Conservation (phyloP, 2,329 filamentous ascomycete species). For the Hirsutella minnesotensis region DNA sequence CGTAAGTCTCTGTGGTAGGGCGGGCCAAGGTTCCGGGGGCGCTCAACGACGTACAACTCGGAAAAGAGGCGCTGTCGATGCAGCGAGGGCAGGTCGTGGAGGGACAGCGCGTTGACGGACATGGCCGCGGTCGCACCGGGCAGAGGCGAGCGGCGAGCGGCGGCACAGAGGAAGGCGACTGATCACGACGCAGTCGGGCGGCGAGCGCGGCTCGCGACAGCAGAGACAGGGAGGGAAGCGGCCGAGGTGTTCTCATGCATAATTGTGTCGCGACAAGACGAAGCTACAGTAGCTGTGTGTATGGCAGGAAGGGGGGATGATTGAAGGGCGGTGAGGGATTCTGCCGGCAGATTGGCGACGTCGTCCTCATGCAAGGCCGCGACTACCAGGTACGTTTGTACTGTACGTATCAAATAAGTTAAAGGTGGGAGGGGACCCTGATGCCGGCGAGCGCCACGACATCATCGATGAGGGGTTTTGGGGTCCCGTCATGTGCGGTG, state of each 20-base stretch:
- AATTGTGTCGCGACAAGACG: too few species aligned
- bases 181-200: too few species aligned
- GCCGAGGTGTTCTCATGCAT: too few species aligned
- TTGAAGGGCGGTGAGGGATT: conserved; percentile 10
- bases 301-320: background rate
- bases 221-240: too few species aligned
- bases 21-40: background rate
- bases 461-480: conserved; percentile 5
- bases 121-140: background rate
- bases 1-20: conserved; percentile 1
- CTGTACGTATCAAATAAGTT: too few species aligned
- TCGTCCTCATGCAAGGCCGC: too few species aligned
- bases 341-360: conserved; percentile 6
- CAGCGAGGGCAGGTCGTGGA: conserved; percentile 41
- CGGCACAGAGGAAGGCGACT: background rate
- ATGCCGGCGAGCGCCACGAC: background rate
- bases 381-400: too few species aligned
- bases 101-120: conserved; percentile 8
- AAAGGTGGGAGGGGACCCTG: background rate
- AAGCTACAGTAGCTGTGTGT: too few species aligned
- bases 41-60: conserved; percentile 55
- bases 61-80: conserved; percentile 66
- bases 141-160: background rate
- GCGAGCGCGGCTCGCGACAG: too few species aligned
- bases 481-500: background rate